Percentiles rank a stretch among this genome's conserved stretches.
Evolutionary conservation across 805 yeast genomes (phyloP).

Genomic region (Saitoella complicata): DNA sequence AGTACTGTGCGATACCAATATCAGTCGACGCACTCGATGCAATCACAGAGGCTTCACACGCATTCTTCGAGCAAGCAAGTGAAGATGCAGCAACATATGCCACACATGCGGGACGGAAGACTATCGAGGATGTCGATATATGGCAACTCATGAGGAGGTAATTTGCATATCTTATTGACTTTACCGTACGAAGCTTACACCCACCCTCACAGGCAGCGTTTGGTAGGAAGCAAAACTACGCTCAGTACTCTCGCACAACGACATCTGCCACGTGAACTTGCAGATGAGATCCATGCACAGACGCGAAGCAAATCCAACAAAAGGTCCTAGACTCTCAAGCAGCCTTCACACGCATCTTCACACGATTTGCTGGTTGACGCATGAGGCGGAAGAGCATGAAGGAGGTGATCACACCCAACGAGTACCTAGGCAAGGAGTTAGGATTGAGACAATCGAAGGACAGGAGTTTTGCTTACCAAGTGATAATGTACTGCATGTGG

Average conservation of each 20-base stretch:
- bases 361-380: too few species aligned
- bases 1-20: conserved; percentile 3
- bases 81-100: conserved; percentile 21
- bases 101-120: conserved; percentile 18
- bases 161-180: too few species aligned
- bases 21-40: conserved; percentile 14
- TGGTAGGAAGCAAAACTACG: too few species aligned
- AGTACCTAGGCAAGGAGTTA: neutral
- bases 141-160: conserved; percentile 17
- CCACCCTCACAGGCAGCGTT: too few species aligned
- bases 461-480: conserved; percentile 43
- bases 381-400: neutral
- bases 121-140: conserved; percentile 18
- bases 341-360: too few species aligned
- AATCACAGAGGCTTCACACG: conserved; percentile 16
- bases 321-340: too few species aligned
- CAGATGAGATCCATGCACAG: too few species aligned
- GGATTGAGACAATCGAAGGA: neutral
- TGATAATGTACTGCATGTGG: conserved; percentile 78
- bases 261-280: too few species aligned
- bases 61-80: conserved; percentile 18
- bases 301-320: too few species aligned
- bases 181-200: too few species aligned
- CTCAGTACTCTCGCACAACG: too few species aligned
- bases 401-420: neutral